Conservation (phyloP, 1,139 yeast species). For the Suhomyces atakaporum region DNA sequence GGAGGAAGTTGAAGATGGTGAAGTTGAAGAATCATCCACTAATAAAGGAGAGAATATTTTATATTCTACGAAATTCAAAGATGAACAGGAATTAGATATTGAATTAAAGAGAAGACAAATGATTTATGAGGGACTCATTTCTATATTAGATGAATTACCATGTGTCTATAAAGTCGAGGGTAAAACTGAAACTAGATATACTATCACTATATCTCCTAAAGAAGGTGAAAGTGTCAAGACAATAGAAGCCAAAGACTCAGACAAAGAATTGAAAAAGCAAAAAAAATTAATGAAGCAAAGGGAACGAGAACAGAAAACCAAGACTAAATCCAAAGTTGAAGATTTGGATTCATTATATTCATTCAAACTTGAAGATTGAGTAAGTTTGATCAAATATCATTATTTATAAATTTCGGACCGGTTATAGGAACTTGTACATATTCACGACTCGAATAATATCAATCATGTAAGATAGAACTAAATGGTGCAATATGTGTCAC, state of each 20-base stretch:
- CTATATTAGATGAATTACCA: slow-evolving; percentile 31
- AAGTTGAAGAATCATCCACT: slow-evolving; percentile 8
- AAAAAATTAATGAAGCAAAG: slow-evolving; percentile 18
- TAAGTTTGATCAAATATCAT: no score
- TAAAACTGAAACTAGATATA: slow-evolving; percentile 22
- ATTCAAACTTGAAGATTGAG: slow-evolving; percentile 44
- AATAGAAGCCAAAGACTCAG: slow-evolving; percentile 13
- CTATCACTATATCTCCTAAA: slow-evolving; percentile 18
- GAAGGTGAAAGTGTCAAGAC: slow-evolving; percentile 8
- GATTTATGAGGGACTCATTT: slow-evolving; percentile 27
- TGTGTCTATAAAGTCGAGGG: slow-evolving; percentile 38
- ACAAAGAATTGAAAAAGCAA: slow-evolving; percentile 23
- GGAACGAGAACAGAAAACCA: slow-evolving; percentile 16
- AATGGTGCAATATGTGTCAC: no score
- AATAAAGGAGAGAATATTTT: slow-evolving; percentile 10
- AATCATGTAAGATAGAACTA: no score
- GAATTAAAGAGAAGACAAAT: slow-evolving; percentile 36
- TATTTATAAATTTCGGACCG: no score
- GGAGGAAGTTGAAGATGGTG: slow-evolving; percentile 14
- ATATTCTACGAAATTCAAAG: slow-evolving; percentile 13
- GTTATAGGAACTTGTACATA: background rate
- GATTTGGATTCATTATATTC: slow-evolving; percentile 46
- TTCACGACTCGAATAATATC: no score
- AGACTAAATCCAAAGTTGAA: slow-evolving; percentile 23
- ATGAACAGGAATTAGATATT: slow-evolving; percentile 26